Evolutionary conservation across 2,329 filamentous ascomycete species (phyloP).

Genomic region (Alternaria angustiovoidea): DNA sequence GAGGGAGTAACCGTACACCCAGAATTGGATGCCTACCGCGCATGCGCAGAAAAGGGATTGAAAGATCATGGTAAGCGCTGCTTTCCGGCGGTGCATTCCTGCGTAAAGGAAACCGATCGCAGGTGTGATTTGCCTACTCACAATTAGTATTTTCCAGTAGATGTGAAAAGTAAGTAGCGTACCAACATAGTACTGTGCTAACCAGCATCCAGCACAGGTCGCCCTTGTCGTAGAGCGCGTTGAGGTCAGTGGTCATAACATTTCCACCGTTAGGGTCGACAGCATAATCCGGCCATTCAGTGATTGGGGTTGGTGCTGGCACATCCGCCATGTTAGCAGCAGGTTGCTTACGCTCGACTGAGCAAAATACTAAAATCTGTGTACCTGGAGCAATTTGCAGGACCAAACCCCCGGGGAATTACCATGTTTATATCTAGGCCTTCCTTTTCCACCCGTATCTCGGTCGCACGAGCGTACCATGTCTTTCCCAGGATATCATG

Average conservation of each 20-base stretch:
- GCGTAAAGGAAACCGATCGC: constrained; percentile 48
- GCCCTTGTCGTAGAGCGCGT: constrained; percentile 58
- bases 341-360: not conserved
- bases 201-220: constrained; percentile 56
- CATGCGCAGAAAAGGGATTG: constrained; percentile 59
- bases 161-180: not conserved
- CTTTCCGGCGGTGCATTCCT: constrained; percentile 44
- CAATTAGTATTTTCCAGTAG: constrained; percentile 3
- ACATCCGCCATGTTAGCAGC: constrained; percentile 32
- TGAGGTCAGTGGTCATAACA: constrained; percentile 56
- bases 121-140: constrained; percentile 43
- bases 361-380: not conserved
- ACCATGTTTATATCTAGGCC: constrained; percentile 1
- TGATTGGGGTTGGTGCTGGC: constrained; percentile 42
- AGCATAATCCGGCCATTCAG: constrained; percentile 56
- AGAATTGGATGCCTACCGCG: constrained; percentile 58
- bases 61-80: constrained; percentile 56
- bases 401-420: not conserved
- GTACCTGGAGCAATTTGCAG: not conserved
- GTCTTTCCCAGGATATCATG: constrained; percentile 9
- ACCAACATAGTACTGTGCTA: constrained; percentile 43
- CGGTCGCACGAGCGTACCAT: constrained; percentile 3
- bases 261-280: constrained; percentile 54
- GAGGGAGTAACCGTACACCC: constrained; percentile 58
- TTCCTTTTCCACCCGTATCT: constrained; percentile 17